phyloP scores from a whole-genome alignment of 306 rosid species.

The Senna tora region DNA sequence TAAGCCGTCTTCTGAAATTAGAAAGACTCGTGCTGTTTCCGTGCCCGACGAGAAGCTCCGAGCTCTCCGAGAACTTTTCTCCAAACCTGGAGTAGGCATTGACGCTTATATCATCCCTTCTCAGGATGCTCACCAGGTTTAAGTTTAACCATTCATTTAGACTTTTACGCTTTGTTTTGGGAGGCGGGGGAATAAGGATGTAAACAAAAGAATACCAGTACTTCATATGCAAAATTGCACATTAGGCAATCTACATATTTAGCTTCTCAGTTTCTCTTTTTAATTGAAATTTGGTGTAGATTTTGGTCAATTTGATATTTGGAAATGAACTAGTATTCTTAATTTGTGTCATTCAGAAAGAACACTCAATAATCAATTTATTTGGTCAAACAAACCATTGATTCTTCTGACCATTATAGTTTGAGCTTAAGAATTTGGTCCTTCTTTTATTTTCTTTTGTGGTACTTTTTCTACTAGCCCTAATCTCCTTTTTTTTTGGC shows the following conservation, averaged over 20 bases:
- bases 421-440: background rate
- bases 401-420: background rate
- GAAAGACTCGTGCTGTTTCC: constrained; percentile 36
- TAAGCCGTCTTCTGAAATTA: constrained; percentile 73
- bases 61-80: constrained; percentile 73
- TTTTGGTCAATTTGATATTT: background rate
- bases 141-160: constrained; percentile 35
- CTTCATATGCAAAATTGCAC: background rate
- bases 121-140: constrained; percentile 96
- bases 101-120: constrained; percentile 94
- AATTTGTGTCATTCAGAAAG: background rate
- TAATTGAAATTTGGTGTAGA: background rate
- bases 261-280: background rate
- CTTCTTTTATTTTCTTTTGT: background rate
- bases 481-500: background rate
- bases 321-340: background rate
- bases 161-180: background rate
- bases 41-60: constrained; percentile 64
- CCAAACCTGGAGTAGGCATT: constrained; percentile 57
- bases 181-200: background rate
- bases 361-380: background rate
- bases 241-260: background rate
- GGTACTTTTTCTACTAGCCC: background rate
- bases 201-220: background rate
- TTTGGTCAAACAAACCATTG: background rate